These are phyloP conservation scores for Termitomyces eurrhizus DNA, from an alignment of 768 basidiomycete species.

Conservation along the genomic window DNA sequence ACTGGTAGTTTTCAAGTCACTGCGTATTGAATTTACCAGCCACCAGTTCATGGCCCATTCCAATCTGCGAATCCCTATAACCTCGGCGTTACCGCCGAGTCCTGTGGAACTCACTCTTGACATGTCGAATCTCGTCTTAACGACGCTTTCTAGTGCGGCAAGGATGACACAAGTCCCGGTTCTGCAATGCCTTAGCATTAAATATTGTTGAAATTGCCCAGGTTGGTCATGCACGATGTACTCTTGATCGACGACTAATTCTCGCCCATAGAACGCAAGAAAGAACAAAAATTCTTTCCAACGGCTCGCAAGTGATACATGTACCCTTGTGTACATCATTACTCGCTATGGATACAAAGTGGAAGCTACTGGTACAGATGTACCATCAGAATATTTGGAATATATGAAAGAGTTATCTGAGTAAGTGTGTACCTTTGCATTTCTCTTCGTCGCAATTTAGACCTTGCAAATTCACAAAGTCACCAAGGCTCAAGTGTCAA, in stretches of 20 bases:
- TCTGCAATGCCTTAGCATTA: slow-evolving; percentile 3
- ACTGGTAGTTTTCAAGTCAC: too few relatives aligned
- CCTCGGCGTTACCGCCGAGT: background rate
- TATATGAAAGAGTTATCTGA: background rate
- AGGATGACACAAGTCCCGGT: background rate
- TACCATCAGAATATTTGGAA: background rate
- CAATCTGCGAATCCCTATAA: too few relatives aligned
- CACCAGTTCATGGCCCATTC: too few relatives aligned
- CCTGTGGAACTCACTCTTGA: background rate
- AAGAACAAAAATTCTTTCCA: slow-evolving; percentile 11
- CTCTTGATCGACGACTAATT: background rate
- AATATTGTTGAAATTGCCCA: slow-evolving; percentile 3
- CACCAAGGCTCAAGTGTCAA: background rate
- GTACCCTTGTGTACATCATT: slow-evolving; percentile 12
- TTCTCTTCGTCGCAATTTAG: background rate
- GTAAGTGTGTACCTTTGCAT: background rate
- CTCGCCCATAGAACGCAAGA: slow-evolving; percentile 3
- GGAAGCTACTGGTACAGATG: background rate
- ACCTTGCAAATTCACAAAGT: too few relatives aligned
- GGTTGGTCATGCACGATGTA: background rate
- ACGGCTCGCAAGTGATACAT: slow-evolving; percentile 8
- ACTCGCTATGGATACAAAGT: background rate
- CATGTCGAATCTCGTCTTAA: slow-evolving; percentile 1
- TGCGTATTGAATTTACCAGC: too few relatives aligned
- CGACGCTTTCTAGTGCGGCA: slow-evolving; percentile 4